Evolutionary conservation across 805 yeast species (phyloP).

Genomic region (Nematodospora valgi): DNA sequence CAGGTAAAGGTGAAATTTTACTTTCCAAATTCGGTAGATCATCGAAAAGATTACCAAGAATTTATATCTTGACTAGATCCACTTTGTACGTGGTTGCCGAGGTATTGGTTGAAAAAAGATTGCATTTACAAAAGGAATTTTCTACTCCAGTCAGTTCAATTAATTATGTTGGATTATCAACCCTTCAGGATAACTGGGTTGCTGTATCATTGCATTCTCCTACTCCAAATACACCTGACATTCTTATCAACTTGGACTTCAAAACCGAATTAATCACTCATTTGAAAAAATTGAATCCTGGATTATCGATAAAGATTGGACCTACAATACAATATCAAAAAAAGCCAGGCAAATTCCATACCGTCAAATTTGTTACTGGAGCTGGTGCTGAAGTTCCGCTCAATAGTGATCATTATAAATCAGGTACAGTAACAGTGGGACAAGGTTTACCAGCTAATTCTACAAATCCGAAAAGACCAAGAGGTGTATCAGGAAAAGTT

Average conservation of each 20-base stretch:
- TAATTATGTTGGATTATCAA: slow-evolving; percentile 63
- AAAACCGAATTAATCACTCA: slow-evolving; percentile 87
- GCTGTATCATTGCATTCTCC: slow-evolving; percentile 55
- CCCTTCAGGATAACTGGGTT: slow-evolving; percentile 88
- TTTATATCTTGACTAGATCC: slow-evolving; percentile 63
- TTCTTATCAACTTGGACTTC: slow-evolving; percentile 73
- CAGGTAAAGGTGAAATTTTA: slow-evolving; percentile 76
- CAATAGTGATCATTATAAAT: slow-evolving; percentile 75
- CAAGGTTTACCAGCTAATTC: slow-evolving; percentile 76
- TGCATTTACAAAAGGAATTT: slow-evolving; percentile 58
- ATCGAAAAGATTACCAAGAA: slow-evolving; percentile 69
- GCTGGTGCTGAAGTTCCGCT: slow-evolving; percentile 53
- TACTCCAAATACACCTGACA: slow-evolving; percentile 63
- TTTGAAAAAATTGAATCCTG: slow-evolving; percentile 57
- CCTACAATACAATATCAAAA: slow-evolving; percentile 78
- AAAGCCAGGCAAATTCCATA: slow-evolving; percentile 82
- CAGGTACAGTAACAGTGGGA: slow-evolving; percentile 78
- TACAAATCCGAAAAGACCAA: slow-evolving; percentile 72
- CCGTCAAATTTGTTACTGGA: slow-evolving; percentile 66
- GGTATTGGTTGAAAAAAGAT: slow-evolving; percentile 56
- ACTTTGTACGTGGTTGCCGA: slow-evolving; percentile 72
- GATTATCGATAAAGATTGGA: slow-evolving; percentile 62
- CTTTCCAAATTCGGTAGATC: slow-evolving; percentile 91
- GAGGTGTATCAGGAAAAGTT: slow-evolving; percentile 40
- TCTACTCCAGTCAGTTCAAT: slow-evolving; percentile 59